A percentile compares a stretch with the other conserved stretches of the same genome.
phyloP scores from a whole-genome alignment of 257 asterid genomes.

The Marsdenia floribunda region DNA sequence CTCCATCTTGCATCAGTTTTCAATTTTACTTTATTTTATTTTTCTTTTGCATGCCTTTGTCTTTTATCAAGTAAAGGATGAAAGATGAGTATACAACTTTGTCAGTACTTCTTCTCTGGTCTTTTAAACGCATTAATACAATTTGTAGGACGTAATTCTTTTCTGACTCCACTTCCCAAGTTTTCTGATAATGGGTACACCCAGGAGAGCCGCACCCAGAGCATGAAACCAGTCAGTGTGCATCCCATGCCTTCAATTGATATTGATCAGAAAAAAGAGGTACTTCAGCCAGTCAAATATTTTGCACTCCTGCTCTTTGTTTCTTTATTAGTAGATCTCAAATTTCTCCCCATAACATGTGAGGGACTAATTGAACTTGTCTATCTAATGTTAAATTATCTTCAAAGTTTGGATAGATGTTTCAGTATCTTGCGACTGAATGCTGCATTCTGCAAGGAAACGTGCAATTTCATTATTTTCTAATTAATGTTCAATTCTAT shows the following conservation, averaged over 20 bases:
- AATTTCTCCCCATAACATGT: background rate
- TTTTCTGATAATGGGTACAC: constrained; percentile 36
- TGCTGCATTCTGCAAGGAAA: background rate
- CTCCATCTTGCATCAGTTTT: background rate
- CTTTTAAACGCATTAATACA: constrained; percentile 1
- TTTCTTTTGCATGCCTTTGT: background rate
- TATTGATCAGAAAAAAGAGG: constrained; percentile 50
- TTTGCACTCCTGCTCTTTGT: constrained; percentile 4
- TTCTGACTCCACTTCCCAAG: constrained; percentile 46
- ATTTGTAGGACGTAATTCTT: constrained; percentile 42
- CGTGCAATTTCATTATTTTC: background rate
- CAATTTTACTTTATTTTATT: too few relatives aligned
- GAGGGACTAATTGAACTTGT: background rate
- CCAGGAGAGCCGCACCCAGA: constrained; percentile 32
- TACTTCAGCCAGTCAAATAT: constrained; percentile 21
- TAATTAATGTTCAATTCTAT: background rate
- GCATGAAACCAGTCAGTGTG: constrained; percentile 33
- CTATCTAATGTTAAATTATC: background rate
- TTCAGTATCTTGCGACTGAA: background rate
- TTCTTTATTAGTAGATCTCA: background rate
- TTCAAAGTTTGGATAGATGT: background rate
- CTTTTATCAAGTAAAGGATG: background rate
- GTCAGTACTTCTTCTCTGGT: background rate
- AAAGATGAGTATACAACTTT: background rate
- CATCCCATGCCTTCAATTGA: constrained; percentile 47